A percentile compares a stretch with the other conserved stretches of the same genome.
Conservation (phyloP, 805 yeast species). For the Cyberlindnera mississippiensis region DNA sequence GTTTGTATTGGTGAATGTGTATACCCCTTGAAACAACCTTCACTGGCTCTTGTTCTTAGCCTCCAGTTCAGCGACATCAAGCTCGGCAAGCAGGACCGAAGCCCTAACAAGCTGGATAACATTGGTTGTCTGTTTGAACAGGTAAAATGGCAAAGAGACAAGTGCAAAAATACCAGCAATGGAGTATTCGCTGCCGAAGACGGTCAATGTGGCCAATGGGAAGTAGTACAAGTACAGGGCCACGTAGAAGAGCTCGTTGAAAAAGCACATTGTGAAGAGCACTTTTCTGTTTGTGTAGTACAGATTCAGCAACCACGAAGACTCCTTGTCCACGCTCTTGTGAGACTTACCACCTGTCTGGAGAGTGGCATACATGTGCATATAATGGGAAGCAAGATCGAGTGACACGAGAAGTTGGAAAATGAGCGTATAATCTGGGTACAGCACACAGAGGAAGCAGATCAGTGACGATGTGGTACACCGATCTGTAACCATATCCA, state of each 20-base stretch:
- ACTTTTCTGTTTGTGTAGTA: constrained; percentile 86
- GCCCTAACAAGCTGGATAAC: constrained; percentile 87
- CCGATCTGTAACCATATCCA: constrained; percentile 98
- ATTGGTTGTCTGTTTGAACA: constrained; percentile 86
- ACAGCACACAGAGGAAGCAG: constrained; percentile 76
- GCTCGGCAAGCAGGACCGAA: constrained; percentile 69
- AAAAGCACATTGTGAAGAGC: constrained; percentile 83
- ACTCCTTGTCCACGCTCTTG: constrained; percentile 70
- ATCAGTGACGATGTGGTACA: constrained; percentile 94
- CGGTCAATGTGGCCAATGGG: constrained; percentile 28
- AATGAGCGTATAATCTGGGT: constrained; percentile 52
- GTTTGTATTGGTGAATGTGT: no score
- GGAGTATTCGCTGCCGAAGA: constrained; percentile 40
- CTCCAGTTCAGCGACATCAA: constrained; percentile 47
- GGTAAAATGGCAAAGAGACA: constrained; percentile 78
- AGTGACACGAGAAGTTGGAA: constrained; percentile 85
- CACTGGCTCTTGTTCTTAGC: constrained; percentile 18
- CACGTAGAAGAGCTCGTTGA: constrained; percentile 89
- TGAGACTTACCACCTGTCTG: constrained; percentile 77
- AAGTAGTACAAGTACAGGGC: constrained; percentile 80
- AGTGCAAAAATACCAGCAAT: constrained; percentile 56
- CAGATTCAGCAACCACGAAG: constrained; percentile 68
- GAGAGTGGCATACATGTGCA: constrained; percentile 97
- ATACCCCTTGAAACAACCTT: no score
- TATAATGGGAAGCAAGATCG: constrained; percentile 90